These are phyloP conservation scores for Coemansia sp. DNA, from an alignment of 192 early-diverging fungal genomes.

Conservation along the genomic window DNA sequence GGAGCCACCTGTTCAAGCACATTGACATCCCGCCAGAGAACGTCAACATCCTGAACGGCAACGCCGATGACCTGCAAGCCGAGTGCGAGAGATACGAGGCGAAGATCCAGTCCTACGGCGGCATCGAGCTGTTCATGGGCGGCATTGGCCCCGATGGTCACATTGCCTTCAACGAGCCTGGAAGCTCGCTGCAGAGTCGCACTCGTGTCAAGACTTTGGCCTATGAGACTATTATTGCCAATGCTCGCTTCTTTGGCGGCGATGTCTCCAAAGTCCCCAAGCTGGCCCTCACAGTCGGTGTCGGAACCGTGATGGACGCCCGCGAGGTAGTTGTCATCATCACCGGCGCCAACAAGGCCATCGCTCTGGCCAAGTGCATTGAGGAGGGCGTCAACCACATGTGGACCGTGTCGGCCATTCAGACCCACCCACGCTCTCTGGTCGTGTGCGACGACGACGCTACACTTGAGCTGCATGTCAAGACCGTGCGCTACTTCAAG, in stretches of 20 bases:
- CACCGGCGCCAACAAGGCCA: conserved; percentile 84
- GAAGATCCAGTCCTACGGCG: conserved; percentile 77
- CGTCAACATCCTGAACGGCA: conserved; percentile 86
- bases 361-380: conserved; percentile 85
- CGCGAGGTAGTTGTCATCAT: conserved; percentile 85
- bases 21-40: conserved; percentile 81
- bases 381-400: conserved; percentile 88
- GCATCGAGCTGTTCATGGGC: conserved; percentile 88
- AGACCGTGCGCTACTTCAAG: conserved; percentile 91
- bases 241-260: conserved; percentile 85
- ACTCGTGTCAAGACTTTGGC: conserved; percentile 89
- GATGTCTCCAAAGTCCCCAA: conserved; percentile 89
- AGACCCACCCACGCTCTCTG: conserved; percentile 78
- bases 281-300: conserved; percentile 87
- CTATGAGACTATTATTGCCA: conserved; percentile 88
- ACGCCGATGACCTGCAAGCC: conserved; percentile 76
- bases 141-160: conserved; percentile 92
- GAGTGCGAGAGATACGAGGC: conserved; percentile 83
- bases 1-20: conserved; percentile 88
- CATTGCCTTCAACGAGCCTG: conserved; percentile 92
- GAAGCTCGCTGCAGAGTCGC: conserved; percentile 76
- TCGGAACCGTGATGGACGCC: conserved; percentile 86
- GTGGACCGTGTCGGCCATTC: conserved; percentile 88
- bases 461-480: conserved; percentile 85
- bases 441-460: conserved; percentile 91